A percentile compares a stretch with the other conserved stretches of the same genome.
Conservation (phyloP, 2,329 filamentous ascomycete genomes). For the Hansfordia pulvinata region DNA sequence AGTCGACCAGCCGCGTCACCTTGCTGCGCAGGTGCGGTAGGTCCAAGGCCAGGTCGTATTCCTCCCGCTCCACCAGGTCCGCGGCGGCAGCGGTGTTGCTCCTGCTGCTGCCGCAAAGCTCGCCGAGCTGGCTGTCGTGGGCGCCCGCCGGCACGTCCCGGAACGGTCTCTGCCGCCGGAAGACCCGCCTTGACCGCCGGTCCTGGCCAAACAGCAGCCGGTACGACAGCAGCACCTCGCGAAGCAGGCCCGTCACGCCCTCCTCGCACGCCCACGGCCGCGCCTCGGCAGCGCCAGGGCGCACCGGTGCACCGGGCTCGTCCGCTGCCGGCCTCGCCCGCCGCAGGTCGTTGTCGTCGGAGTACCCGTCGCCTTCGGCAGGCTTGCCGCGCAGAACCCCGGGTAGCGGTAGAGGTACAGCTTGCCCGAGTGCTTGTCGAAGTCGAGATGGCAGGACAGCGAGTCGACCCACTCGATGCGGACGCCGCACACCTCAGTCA, state of each 20-base stretch:
- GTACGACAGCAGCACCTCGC: conserved; percentile 10
- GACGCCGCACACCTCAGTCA: conserved; percentile 7
- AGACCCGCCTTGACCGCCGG: conserved; percentile 6
- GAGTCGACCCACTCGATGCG: conserved; percentile 9
- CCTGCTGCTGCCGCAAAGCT: conserved; percentile 4
- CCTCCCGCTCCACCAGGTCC: conserved; percentile 3
- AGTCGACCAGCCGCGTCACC: conserved; percentile 3
- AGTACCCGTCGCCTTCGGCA: conserved; percentile 2
- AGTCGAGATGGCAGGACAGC: conserved; percentile 11
- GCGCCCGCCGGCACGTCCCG: conserved; percentile 1
- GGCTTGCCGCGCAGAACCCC: conserved; percentile 9
- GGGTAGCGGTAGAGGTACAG: conserved; percentile 13
- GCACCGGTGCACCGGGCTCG: conserved; percentile 2
- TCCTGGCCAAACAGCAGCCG: conserved; percentile 10
- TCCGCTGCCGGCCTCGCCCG: neutral
- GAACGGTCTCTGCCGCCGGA: conserved; percentile 7
- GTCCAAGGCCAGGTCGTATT: conserved; percentile 8
- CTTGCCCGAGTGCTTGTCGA: conserved; percentile 7
- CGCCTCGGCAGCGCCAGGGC: neutral
- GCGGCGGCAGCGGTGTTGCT: conserved; percentile 1
- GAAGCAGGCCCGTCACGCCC: conserved; percentile 8
- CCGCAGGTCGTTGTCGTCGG: no score
- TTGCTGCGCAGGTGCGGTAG: conserved; percentile 7
- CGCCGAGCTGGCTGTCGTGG: conserved; percentile 3
- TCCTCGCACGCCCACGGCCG: conserved; percentile 5